These are phyloP conservation scores for Talaromyces funiculosus DNA, from an alignment of 2,329 filamentous ascomycete species.

Conservation along the genomic window DNA sequence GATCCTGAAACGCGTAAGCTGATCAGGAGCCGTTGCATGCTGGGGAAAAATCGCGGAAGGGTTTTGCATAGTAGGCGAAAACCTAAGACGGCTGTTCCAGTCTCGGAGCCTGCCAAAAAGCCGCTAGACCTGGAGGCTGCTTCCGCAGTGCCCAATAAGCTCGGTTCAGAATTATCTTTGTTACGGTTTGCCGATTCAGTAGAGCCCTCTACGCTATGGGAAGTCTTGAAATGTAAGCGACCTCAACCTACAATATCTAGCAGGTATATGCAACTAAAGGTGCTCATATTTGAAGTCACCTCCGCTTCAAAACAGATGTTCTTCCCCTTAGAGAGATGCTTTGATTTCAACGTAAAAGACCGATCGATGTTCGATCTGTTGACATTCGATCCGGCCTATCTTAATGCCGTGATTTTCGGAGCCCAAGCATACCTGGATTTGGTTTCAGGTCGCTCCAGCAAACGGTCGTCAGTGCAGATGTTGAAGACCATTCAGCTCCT, in stretches of 20 bases:
- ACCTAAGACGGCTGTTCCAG: not conserved
- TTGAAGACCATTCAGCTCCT: not conserved
- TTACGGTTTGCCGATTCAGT: not conserved
- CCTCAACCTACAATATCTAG: not conserved
- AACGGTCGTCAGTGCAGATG: not conserved
- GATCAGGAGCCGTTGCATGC: conserved; percentile 1
- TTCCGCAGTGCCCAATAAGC: not conserved
- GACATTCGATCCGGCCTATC: not conserved
- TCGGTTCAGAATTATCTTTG: not conserved
- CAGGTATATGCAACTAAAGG: not conserved
- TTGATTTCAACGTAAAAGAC: not conserved
- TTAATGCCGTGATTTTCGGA: not conserved
- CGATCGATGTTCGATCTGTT: not conserved
- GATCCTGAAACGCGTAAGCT: not conserved
- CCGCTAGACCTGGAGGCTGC: not conserved
- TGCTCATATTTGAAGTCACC: not conserved
- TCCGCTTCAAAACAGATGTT: not conserved
- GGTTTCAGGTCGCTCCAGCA: not conserved
- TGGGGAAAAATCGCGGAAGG: not conserved
- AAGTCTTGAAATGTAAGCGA: not conserved
- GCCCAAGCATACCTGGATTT: not conserved
- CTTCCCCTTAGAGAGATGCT: not conserved
- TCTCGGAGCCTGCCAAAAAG: not conserved
- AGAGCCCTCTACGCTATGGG: not conserved
- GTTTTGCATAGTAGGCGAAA: not conserved